These are phyloP conservation scores for Echium plantagineum DNA, from an alignment of 257 asterid genomes.

Conservation along the genomic window DNA sequence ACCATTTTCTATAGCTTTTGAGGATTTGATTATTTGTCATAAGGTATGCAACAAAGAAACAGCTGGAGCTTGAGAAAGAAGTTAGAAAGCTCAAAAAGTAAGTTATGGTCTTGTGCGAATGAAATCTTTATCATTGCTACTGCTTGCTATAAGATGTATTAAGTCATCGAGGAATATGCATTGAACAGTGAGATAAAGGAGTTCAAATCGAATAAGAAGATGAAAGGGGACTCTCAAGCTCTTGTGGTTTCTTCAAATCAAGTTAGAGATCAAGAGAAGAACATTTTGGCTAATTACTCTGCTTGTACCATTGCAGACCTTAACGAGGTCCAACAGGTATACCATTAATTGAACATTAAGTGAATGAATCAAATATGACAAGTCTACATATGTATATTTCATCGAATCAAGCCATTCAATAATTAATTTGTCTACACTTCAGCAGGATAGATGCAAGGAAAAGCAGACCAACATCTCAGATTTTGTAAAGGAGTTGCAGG, in stretches of 20 bases:
- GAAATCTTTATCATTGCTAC: background rate
- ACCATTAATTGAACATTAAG: background rate
- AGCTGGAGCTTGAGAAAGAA: constrained; percentile 55
- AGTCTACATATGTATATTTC: background rate
- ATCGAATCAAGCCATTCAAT: constrained; percentile 6
- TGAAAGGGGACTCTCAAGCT: constrained; percentile 32
- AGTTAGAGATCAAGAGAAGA: constrained; percentile 18
- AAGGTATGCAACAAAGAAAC: constrained; percentile 42
- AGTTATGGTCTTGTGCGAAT: background rate
- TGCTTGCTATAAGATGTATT: background rate
- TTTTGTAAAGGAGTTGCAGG: constrained; percentile 65
- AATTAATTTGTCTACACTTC: constrained; percentile 8
- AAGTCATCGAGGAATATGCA: constrained; percentile 5
- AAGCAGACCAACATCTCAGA: constrained; percentile 46
- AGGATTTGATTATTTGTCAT: background rate
- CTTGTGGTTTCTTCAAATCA: constrained; percentile 20
- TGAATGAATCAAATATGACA: background rate
- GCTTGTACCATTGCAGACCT: constrained; percentile 31
- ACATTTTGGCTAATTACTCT: constrained; percentile 27
- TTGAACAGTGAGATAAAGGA: constrained; percentile 47
- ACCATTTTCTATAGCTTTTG: background rate
- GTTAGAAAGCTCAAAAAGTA: constrained; percentile 52
- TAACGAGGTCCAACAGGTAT: constrained; percentile 14
- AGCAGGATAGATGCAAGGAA: constrained; percentile 61
- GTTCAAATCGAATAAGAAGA: constrained; percentile 20